These are phyloP conservation scores for Serendipita sp. DNA, from an alignment of 1,284 basidiomycete species.

Conservation along the genomic window DNA sequence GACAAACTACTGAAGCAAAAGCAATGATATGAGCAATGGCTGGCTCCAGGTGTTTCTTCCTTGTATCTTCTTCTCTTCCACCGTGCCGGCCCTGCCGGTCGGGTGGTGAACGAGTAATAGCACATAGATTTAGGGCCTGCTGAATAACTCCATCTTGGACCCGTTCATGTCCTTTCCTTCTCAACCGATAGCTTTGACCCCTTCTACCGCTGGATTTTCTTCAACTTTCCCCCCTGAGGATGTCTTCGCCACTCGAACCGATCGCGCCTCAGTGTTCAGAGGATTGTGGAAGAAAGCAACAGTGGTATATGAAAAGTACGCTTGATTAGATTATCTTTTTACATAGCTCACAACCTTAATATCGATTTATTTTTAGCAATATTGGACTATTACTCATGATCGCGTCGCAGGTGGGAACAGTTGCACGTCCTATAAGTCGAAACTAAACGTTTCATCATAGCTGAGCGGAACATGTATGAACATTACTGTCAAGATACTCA, in stretches of 20 bases:
- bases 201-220: conserved; percentile 1
- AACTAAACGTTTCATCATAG: not conserved
- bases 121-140: too few species aligned
- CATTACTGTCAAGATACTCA: conserved; percentile 45
- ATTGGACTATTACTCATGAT: conserved; percentile 1
- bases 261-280: not conserved
- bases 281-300: not conserved
- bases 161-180: conserved; percentile 1
- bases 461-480: conserved; percentile 28
- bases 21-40: too few species aligned
- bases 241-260: not conserved
- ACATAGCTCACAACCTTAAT: not conserved
- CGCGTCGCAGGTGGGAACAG: not conserved
- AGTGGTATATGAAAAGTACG: not conserved
- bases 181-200: conserved; percentile 3
- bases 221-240: not conserved
- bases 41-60: too few species aligned
- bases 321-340: not conserved
- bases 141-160: not conserved
- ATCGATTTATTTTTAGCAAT: not conserved
- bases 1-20: too few species aligned
- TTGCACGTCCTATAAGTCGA: not conserved
- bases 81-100: too few species aligned
- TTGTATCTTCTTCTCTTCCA: too few species aligned
- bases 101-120: too few species aligned